Percentiles rank a stretch among this genome's conserved stretches.
Evolutionary conservation across 352 stramenopile species (phyloP).

Genomic region (Plasmopara muralis): DNA sequence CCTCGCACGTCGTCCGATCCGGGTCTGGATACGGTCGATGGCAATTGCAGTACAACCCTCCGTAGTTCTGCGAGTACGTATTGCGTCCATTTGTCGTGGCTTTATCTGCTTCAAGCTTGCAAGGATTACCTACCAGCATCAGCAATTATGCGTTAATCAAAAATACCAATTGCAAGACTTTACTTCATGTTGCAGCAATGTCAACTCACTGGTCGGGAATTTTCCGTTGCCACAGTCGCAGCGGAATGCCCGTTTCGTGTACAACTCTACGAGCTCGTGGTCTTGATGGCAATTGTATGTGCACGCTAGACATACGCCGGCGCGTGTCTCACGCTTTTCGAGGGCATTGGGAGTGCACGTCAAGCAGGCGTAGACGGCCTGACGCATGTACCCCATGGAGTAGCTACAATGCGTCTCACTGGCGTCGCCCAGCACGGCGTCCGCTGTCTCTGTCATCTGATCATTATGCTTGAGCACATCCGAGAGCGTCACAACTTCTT

Average conservation of each 20-base stretch:
- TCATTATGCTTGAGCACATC: slow-evolving; percentile 55
- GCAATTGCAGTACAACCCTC: slow-evolving; percentile 59
- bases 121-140: slow-evolving; percentile 26
- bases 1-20: slow-evolving; percentile 50
- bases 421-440: slow-evolving; percentile 51
- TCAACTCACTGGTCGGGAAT: slow-evolving; percentile 31
- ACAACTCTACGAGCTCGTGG: slow-evolving; percentile 75
- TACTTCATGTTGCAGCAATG: not conserved
- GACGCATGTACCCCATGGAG: slow-evolving; percentile 54
- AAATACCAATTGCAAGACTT: no score
- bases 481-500: slow-evolving; percentile 52
- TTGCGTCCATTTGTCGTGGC: slow-evolving; percentile 43
- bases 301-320: slow-evolving; percentile 62
- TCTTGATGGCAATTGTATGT: slow-evolving; percentile 69
- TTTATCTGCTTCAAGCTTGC: slow-evolving; percentile 54
- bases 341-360: slow-evolving; percentile 51
- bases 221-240: slow-evolving; percentile 71
- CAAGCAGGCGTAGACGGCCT: slow-evolving; percentile 61
- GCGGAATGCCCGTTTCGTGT: slow-evolving; percentile 68
- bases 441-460: slow-evolving; percentile 45
- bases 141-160: not conserved
- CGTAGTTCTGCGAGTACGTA: slow-evolving; percentile 70
- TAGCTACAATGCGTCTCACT: slow-evolving; percentile 67
- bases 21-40: slow-evolving; percentile 70
- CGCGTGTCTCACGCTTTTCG: slow-evolving; percentile 25